Conservation (phyloP, 202 grass and related monocot species). For the Schoenoplectus triqueter region DNA sequence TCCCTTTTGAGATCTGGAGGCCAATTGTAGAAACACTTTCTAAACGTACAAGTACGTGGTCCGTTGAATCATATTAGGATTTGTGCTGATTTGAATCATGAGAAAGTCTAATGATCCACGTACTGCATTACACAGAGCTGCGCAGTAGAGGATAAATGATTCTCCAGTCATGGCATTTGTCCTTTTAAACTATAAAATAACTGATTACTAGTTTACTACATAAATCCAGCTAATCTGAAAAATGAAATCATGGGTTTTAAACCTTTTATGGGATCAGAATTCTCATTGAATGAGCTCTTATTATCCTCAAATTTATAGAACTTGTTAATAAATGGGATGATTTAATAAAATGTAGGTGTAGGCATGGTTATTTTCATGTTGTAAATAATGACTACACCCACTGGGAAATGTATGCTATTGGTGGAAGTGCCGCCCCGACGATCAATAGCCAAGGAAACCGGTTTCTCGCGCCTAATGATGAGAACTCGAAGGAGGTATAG, state of each 20-base stretch:
- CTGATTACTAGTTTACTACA: neutral
- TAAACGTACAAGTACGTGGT: neutral
- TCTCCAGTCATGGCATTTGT: neutral
- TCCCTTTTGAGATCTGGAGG: neutral
- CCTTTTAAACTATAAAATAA: conserved; percentile 1
- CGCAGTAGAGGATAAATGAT: too few relatives aligned
- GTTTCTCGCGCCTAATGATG: conserved; percentile 43
- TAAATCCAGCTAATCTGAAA: neutral
- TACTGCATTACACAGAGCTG: too few relatives aligned
- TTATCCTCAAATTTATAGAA: neutral
- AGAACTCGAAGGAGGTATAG: conserved; percentile 46
- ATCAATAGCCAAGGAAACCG: conserved; percentile 69
- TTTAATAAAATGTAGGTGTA: conserved; percentile 45
- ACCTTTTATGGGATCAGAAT: neutral
- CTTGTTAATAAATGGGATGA: neutral
- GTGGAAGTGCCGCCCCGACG: conserved; percentile 53
- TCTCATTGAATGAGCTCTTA: neutral
- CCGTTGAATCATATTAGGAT: too few relatives aligned
- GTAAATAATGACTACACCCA: conserved; percentile 69
- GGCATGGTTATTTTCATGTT: conserved; percentile 61
- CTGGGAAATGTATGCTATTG: conserved; percentile 66
- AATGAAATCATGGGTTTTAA: conserved; percentile 2
- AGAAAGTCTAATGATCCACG: too few relatives aligned
- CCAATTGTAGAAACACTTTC: conserved; percentile 30
- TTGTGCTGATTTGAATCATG: too few relatives aligned